Evolutionary conservation across 176 grass and related monocot species (phyloP).

Genomic region (Microstegium vimineum): DNA sequence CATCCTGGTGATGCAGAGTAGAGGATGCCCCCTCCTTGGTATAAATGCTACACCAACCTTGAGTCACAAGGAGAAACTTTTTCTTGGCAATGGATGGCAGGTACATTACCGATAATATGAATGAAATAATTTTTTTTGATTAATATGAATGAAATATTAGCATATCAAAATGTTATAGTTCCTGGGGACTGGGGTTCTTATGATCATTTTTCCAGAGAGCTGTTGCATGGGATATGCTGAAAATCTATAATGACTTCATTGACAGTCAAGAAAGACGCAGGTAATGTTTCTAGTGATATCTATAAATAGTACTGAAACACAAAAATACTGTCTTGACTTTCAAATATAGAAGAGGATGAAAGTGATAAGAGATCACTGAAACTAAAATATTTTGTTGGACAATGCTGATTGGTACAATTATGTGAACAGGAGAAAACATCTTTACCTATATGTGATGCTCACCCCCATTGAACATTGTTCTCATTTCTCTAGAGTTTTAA

Average conservation of each 20-base stretch:
- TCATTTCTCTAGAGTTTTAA: background rate
- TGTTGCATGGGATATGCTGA: constrained; percentile 92
- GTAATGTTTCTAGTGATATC: constrained; percentile 38
- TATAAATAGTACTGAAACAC: constrained; percentile 1
- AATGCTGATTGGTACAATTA: background rate
- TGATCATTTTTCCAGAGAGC: constrained; percentile 49
- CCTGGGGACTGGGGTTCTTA: background rate
- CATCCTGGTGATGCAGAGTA: constrained; percentile 56
- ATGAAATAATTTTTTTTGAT: too few relatives aligned
- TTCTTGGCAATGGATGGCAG: constrained; percentile 79
- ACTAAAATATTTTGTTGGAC: constrained; percentile 7
- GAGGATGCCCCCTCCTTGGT: constrained; percentile 80
- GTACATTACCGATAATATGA: constrained; percentile 29
- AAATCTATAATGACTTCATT: constrained; percentile 90
- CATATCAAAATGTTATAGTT: constrained; percentile 1
- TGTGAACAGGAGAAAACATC: background rate
- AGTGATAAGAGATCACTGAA: background rate
- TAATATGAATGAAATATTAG: background rate
- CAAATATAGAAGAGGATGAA: background rate
- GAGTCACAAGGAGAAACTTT: constrained; percentile 78
- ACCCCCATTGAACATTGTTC: background rate
- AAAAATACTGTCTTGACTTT: background rate
- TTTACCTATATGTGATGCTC: background rate
- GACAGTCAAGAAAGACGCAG: constrained; percentile 73
- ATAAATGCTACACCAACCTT: constrained; percentile 85